Evolutionary conservation across 2,329 filamentous ascomycete species (phyloP), one percentile per base, ranked within the genome.

Genomic region (Penicillium concentricum): DNA sequence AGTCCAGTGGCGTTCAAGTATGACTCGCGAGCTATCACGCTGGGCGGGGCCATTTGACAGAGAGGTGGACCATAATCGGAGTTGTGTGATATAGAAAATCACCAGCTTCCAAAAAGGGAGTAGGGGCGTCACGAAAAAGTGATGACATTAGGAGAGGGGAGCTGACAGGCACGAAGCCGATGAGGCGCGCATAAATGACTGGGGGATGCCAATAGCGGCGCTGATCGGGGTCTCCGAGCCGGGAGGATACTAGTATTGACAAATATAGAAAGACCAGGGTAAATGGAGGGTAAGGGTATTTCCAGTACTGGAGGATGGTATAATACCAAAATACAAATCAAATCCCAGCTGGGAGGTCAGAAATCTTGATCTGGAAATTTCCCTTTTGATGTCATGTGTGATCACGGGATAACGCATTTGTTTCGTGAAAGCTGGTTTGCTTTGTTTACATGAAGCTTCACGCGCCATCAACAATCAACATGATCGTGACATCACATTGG

Each of bases 371-470:
- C 22, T 47, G 22, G 41, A 18, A 43, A n/a, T 41, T 52, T 20
- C 2, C 22, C 22, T 47, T 47, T 59, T 57, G 61, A 62, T 63
- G 58, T 64, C 62, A 63, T 60, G 37, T 35, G 49, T 10, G 34
- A 65, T 69, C 66, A 68, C 64, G 67, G 67, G 67, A 65, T 46
- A 54, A 34, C 61, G 62, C 59, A 65, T 59, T 24, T 12, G 50
- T 61, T 66, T 67, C 65, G 63, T 50, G 51, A 38, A 44, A 49
- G 30, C 44, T 34, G 45, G 45, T 59, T 53, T 35, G n/a, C 13
- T 64, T 67, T 66, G 64, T 67, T 67, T 67, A 67, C 60, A 10
- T 34, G 24, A 16, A 34, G 9, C 10, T 41, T 51, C 32, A 58
- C 61, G 59, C 46, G 51, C 26, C 18, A 37, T 51, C 48, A 52